These are phyloP conservation scores for Penicillium janthinellum DNA, from an alignment of 2,329 filamentous ascomycete species.

Conservation along the genomic window DNA sequence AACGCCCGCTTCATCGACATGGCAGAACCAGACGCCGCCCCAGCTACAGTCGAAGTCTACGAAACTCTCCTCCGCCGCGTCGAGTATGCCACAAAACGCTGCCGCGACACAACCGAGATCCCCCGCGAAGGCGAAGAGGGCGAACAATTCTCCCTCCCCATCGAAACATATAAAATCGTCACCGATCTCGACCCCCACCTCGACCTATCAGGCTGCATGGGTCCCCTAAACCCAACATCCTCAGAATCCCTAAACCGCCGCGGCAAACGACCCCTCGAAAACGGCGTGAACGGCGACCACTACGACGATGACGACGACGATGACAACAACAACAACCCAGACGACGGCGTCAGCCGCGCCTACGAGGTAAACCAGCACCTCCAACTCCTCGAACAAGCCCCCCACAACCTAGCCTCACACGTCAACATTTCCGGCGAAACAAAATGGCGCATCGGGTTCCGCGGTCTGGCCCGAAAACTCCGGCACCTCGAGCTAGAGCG, in stretches of 20 bases:
- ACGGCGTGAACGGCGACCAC: slow-evolving; percentile 48
- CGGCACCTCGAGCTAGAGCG: slow-evolving; percentile 79
- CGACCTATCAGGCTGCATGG: slow-evolving; percentile 41
- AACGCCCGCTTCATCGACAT: slow-evolving; percentile 76
- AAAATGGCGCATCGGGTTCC: slow-evolving; percentile 83
- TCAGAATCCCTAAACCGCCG: slow-evolving; percentile 25
- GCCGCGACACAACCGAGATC: slow-evolving; percentile 52
- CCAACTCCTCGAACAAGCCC: slow-evolving; percentile 53
- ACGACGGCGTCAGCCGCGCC: slow-evolving; percentile 34
- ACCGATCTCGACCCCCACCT: slow-evolving; percentile 41
- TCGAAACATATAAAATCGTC: slow-evolving; percentile 38
- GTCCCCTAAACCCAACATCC: slow-evolving; percentile 31
- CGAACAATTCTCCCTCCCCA: slow-evolving; percentile 41
- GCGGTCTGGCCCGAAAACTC: slow-evolving; percentile 68
- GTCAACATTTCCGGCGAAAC: slow-evolving; percentile 56
- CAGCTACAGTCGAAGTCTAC: slow-evolving; percentile 77
- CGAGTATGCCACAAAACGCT: slow-evolving; percentile 68
- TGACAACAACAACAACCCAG: slow-evolving; percentile 33
- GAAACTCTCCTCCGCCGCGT: slow-evolving; percentile 69
- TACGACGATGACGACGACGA: slow-evolving; percentile 47
- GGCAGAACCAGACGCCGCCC: slow-evolving; percentile 69
- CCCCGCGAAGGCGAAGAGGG: slow-evolving; percentile 46
- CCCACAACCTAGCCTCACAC: slow-evolving; percentile 41
- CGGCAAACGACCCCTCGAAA: slow-evolving; percentile 37
- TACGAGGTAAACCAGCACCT: slow-evolving; percentile 45